Percentiles rank a stretch among this genome's conserved stretches.
phyloP scores from a whole-genome alignment of 768 basidiomycete genomes.

The Lactarius indigo region DNA sequence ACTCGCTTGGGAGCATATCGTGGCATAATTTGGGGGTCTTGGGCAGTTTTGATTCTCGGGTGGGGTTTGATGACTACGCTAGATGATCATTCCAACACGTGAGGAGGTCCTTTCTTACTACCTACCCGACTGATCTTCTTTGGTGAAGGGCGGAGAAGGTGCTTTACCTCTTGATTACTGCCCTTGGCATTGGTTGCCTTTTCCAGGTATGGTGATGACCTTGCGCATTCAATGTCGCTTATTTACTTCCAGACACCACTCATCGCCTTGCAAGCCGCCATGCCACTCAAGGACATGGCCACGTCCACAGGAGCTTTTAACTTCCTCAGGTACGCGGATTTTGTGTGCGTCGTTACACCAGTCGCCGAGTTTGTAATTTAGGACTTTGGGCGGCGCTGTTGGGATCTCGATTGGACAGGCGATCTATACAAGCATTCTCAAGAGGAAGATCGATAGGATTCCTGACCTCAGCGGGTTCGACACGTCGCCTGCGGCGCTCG shows the following conservation, averaged over 20 bases:
- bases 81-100: constrained; percentile 52
- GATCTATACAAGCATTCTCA: constrained; percentile 55
- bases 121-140: constrained; percentile 3
- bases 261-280: constrained; percentile 77
- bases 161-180: constrained; percentile 60
- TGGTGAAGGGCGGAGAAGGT: constrained; percentile 54
- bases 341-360: neutral
- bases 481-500: constrained; percentile 27
- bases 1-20: constrained; percentile 58
- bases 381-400: constrained; percentile 71
- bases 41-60: constrained; percentile 55
- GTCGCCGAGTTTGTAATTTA: constrained; percentile 29
- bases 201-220: constrained; percentile 43
- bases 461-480: constrained; percentile 18
- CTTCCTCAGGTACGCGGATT: constrained; percentile 53
- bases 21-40: constrained; percentile 58
- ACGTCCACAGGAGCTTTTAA: constrained; percentile 70
- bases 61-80: constrained; percentile 72
- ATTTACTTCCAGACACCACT: constrained; percentile 48
- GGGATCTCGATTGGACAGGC: constrained; percentile 72
- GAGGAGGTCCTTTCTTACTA: constrained; percentile 17
- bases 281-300: constrained; percentile 86
- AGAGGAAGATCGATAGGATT: constrained; percentile 28
- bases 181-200: constrained; percentile 60
- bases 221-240: constrained; percentile 2